Evolutionary conservation across 75 land plant species (phyloP).

Genomic region (Larix kaempferi): DNA sequence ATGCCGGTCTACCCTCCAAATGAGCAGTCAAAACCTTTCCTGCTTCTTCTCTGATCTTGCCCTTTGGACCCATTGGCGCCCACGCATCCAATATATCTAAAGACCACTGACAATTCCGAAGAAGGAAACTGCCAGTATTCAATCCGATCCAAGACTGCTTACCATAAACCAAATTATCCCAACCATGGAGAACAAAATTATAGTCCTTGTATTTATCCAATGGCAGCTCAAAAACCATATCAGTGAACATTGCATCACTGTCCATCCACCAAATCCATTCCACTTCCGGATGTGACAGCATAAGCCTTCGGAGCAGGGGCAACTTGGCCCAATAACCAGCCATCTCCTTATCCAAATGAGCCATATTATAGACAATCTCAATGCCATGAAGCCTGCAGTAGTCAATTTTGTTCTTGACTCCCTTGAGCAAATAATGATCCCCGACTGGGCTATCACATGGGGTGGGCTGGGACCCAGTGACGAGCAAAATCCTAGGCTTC

Average conservation of each 20-base stretch:
- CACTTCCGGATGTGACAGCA: slow-evolving; percentile 74
- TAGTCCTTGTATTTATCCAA: slow-evolving; percentile 49
- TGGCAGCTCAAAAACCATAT: slow-evolving; percentile 82
- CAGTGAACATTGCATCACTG: slow-evolving; percentile 70
- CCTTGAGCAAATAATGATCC: slow-evolving; percentile 68
- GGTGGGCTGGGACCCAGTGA: slow-evolving; percentile 70
- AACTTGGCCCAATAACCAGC: slow-evolving; percentile 82
- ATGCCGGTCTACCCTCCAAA: slow-evolving; percentile 65
- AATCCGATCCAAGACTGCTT: slow-evolving; percentile 69
- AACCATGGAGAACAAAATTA: slow-evolving; percentile 79
- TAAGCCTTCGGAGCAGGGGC: slow-evolving; percentile 62
- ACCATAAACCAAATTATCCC: slow-evolving; percentile 58
- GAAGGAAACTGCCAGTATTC: slow-evolving; percentile 75
- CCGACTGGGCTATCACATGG: slow-evolving; percentile 74
- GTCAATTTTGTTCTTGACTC: slow-evolving; percentile 83
- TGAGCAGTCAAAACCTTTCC: slow-evolving; percentile 64
- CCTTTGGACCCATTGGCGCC: slow-evolving; percentile 90
- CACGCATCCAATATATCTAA: slow-evolving; percentile 77
- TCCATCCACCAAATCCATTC: slow-evolving; percentile 91
- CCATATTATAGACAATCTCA: slow-evolving; percentile 76
- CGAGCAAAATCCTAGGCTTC: slow-evolving; percentile 61
- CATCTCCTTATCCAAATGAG: slow-evolving; percentile 61
- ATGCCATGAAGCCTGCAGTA: slow-evolving; percentile 75
- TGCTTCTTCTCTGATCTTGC: slow-evolving; percentile 58
- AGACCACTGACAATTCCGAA: slow-evolving; percentile 88